Evolutionary conservation across 441 rosid species (phyloP).

Genomic region (Hypseocharis bilobata): DNA sequence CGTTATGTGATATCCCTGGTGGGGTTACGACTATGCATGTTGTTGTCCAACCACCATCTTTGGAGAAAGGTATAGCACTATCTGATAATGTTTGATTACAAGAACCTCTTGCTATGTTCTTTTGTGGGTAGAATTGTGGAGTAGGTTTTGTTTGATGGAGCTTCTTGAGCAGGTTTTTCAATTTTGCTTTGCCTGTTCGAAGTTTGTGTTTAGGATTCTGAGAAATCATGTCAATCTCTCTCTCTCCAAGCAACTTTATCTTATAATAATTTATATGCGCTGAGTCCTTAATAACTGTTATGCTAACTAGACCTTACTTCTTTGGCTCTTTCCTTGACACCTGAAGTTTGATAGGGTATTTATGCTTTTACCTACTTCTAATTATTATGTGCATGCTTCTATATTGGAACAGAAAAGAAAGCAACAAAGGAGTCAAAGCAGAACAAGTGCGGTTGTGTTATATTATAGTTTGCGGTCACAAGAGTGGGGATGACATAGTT

Average conservation of each 20-base stretch:
- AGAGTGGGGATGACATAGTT: slow-evolving; percentile 16
- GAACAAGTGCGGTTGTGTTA: slow-evolving; percentile 67
- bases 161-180: background rate
- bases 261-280: background rate
- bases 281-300: slow-evolving; percentile 5
- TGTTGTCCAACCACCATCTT: slow-evolving; percentile 67
- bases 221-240: background rate
- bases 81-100: background rate
- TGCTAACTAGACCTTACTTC: slow-evolving; percentile 14
- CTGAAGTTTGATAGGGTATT: slow-evolving; percentile 2
- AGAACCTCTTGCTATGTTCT: background rate
- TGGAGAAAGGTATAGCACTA: slow-evolving; percentile 68
- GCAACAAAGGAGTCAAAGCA: slow-evolving; percentile 43
- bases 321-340: slow-evolving; percentile 17
- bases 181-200: background rate
- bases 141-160: background rate
- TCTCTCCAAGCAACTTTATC: background rate
- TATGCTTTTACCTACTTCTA: slow-evolving; percentile 12
- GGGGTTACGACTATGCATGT: slow-evolving; percentile 94
- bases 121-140: background rate
- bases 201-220: background rate
- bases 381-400: slow-evolving; percentile 16
- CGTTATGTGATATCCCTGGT: slow-evolving; percentile 65
- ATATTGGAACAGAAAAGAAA: slow-evolving; percentile 58
- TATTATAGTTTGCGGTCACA: slow-evolving; percentile 41